Evolutionary conservation across 805 yeast species (phyloP).

Genomic region (Ogataea zsoltii): DNA sequence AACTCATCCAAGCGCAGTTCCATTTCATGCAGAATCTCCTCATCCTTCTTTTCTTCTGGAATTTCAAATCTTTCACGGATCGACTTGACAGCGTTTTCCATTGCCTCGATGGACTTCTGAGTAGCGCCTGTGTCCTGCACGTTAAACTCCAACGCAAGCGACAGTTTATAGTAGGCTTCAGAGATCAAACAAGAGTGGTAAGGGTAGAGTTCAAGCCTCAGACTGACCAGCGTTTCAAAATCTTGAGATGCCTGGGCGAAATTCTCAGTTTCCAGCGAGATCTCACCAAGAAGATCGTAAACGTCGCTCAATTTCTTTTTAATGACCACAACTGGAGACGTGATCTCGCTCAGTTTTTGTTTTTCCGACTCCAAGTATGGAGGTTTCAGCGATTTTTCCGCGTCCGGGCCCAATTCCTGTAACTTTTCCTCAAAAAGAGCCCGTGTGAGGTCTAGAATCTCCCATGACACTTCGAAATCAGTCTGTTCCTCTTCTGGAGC

Average conservation of each 20-base stretch:
- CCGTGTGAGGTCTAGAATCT: conserved; percentile 76
- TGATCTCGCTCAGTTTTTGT: conserved; percentile 20
- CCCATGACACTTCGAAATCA: conserved; percentile 90
- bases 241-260: conserved; percentile 77
- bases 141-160: conserved; percentile 74
- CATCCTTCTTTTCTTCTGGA: conserved; percentile 41
- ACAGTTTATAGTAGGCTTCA: conserved; percentile 78
- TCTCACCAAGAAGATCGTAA: conserved; percentile 83
- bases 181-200: conserved; percentile 59
- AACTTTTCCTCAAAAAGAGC: conserved; percentile 55
- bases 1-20: conserved; percentile 57
- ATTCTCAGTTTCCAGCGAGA: conserved; percentile 86
- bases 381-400: conserved; percentile 1
- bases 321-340: conserved; percentile 36
- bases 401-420: conserved; percentile 23
- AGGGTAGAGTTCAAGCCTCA: conserved; percentile 54
- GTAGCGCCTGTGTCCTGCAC: conserved; percentile 57
- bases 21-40: conserved; percentile 55
- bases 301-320: conserved; percentile 66
- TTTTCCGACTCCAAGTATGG: conserved; percentile 26
- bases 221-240: conserved; percentile 55
- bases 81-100: conserved; percentile 41
- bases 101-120: conserved; percentile 49
- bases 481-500: conserved; percentile 49
- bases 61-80: conserved; percentile 43